These are phyloP conservation scores for Umbelopsis ramanniana DNA, from an alignment of 192 early-diverging fungal species.

Conservation along the genomic window DNA sequence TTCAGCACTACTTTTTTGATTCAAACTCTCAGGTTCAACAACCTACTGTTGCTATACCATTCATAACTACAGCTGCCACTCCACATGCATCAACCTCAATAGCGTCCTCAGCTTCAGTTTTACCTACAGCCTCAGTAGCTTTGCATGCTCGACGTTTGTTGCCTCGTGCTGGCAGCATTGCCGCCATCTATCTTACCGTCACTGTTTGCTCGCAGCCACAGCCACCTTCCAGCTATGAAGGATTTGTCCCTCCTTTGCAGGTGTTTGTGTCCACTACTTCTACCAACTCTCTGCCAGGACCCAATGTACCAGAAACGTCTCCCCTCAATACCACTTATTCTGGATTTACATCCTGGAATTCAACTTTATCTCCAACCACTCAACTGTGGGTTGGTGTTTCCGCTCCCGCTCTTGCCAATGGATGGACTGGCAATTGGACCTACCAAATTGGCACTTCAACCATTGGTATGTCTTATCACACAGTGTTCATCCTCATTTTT, in stretches of 20 bases:
- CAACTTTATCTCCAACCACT: background rate
- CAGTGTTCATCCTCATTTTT: background rate
- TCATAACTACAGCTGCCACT: background rate
- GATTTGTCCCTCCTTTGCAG: slow-evolving; percentile 28
- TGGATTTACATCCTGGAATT: slow-evolving; percentile 25
- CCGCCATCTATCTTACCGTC: slow-evolving; percentile 32
- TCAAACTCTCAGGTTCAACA: background rate
- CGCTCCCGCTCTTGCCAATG: slow-evolving; percentile 19
- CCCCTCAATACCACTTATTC: slow-evolving; percentile 11
- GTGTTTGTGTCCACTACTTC: slow-evolving; percentile 27
- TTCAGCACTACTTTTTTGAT: slow-evolving; percentile 20
- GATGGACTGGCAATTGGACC: slow-evolving; percentile 41
- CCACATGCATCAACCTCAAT: background rate
- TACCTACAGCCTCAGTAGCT: background rate
- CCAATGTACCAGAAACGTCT: slow-evolving; percentile 18
- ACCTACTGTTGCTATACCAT: background rate
- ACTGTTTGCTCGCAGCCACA: slow-evolving; percentile 37
- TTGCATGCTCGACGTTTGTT: background rate
- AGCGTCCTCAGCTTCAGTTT: background rate
- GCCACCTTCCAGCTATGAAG: slow-evolving; percentile 19
- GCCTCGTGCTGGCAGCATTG: background rate
- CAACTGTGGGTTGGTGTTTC: slow-evolving; percentile 39
- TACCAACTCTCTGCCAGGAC: slow-evolving; percentile 36
- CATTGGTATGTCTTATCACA: slow-evolving; percentile 18
- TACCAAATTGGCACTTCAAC: slow-evolving; percentile 42